Conservation (phyloP, 73 alveolate genomes). For the Diophrys appendiculata region DNA sequence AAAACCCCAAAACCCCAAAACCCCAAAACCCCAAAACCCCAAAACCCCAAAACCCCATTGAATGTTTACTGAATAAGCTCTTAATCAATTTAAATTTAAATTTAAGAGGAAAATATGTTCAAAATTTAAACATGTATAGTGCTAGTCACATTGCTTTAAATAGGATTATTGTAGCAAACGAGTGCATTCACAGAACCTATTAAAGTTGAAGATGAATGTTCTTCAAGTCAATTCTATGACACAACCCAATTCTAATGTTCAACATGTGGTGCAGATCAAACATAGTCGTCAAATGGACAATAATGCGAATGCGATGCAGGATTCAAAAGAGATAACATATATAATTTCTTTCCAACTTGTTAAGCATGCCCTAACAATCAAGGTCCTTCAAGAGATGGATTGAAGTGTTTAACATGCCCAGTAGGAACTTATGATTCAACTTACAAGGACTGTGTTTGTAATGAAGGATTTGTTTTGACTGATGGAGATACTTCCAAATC, state of each 20-base stretch:
- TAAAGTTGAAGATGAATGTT: background rate
- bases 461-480: background rate
- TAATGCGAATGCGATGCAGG: conserved; percentile 46
- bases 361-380: conserved; percentile 12
- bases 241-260: conserved; percentile 29
- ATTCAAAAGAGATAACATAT: conserved; percentile 17
- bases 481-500: background rate
- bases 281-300: conserved; percentile 10
- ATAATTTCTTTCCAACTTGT: conserved; percentile 34
- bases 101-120: background rate
- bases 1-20: too few relatives aligned
- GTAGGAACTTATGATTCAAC: conserved; percentile 20
- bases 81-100: conserved; percentile 29
- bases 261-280: background rate
- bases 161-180: conserved; percentile 7
- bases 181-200: background rate
- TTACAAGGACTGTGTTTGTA: conserved; percentile 15
- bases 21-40: conserved; percentile 58
- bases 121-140: background rate
- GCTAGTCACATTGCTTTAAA: background rate
- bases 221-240: conserved; percentile 4
- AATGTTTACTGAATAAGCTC: background rate
- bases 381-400: conserved; percentile 41
- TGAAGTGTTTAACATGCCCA: conserved; percentile 27
- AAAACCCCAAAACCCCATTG: conserved; percentile 1